Evolutionary conservation across 129 eudicot species (phyloP).

Genomic region (Flaveria sonorensis): DNA sequence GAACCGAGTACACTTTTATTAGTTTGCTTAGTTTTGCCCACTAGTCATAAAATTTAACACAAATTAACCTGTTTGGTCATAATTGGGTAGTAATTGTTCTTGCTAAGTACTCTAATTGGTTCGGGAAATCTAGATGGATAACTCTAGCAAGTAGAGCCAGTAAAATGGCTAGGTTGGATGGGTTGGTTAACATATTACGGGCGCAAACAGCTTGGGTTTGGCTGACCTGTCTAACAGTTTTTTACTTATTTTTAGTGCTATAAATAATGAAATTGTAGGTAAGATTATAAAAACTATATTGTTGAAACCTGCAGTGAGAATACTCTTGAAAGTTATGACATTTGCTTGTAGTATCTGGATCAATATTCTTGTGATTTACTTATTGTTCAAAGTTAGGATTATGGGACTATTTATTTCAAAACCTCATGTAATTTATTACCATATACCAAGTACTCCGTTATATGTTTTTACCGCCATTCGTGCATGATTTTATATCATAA

Average conservation of each 20-base stretch:
- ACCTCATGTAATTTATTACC: background rate
- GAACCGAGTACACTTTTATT: background rate
- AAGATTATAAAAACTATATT: background rate
- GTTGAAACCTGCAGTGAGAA: background rate
- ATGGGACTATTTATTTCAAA: background rate
- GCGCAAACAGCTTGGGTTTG: background rate
- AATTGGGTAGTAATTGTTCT: too few species aligned
- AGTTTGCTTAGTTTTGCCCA: background rate
- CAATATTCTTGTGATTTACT: background rate
- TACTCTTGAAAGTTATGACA: background rate
- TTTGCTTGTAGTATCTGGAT: constrained; percentile 7
- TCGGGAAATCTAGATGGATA: background rate
- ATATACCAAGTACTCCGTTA: background rate
- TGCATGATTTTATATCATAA: background rate
- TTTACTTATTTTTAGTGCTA: background rate
- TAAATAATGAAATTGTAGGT: background rate
- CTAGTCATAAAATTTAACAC: background rate
- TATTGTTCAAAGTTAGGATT: background rate
- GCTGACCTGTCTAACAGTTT: background rate
- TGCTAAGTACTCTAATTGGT: background rate
- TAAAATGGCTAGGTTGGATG: too few species aligned
- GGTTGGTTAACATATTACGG: background rate
- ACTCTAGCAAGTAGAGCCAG: too few species aligned
- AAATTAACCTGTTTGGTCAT: too few species aligned
- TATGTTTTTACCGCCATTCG: background rate